A percentile compares a stretch with the other conserved stretches of the same genome.
phyloP scores from a whole-genome alignment of 2,329 filamentous ascomycete species.

The Biscogniauxia mediterranea region DNA sequence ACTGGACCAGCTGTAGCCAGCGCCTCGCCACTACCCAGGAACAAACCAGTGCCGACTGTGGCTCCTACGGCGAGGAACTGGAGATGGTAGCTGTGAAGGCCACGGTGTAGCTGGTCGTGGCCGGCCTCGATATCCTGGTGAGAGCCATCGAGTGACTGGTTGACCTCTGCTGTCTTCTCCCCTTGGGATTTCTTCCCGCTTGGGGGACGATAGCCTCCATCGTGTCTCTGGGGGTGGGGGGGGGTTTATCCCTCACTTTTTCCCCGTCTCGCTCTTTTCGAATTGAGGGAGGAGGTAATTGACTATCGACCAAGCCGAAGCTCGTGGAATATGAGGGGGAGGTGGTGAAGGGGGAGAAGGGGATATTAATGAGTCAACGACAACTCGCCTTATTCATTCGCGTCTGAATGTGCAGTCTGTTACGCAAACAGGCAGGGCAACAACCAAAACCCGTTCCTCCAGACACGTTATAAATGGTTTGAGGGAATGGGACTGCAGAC shows the following conservation, averaged over 20 bases:
- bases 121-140: conserved; percentile 27
- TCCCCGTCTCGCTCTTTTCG: not conserved
- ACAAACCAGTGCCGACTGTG: conserved; percentile 71
- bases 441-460: too few relatives aligned
- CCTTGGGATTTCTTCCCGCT: conserved; percentile 10
- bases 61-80: conserved; percentile 44
- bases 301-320: not conserved
- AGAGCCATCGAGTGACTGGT: conserved; percentile 13
- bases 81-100: conserved; percentile 33
- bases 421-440: not conserved
- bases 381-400: too few relatives aligned
- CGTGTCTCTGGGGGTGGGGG: not conserved
- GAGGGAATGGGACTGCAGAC: not conserved
- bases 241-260: not conserved
- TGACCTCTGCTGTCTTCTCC: conserved; percentile 12
- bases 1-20: conserved; percentile 64
- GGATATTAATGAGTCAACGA: not conserved
- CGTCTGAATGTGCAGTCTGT: not conserved
- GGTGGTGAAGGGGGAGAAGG: not conserved
- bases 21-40: conserved; percentile 64
- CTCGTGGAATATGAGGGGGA: too few relatives aligned
- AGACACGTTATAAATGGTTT: not conserved
- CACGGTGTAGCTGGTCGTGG: conserved; percentile 33
- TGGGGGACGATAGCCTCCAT: conserved; percentile 2
- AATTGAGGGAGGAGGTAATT: not conserved